Evolutionary conservation across 2,329 filamentous ascomycete species (phyloP).

Genomic region (Xylariales sp.): DNA sequence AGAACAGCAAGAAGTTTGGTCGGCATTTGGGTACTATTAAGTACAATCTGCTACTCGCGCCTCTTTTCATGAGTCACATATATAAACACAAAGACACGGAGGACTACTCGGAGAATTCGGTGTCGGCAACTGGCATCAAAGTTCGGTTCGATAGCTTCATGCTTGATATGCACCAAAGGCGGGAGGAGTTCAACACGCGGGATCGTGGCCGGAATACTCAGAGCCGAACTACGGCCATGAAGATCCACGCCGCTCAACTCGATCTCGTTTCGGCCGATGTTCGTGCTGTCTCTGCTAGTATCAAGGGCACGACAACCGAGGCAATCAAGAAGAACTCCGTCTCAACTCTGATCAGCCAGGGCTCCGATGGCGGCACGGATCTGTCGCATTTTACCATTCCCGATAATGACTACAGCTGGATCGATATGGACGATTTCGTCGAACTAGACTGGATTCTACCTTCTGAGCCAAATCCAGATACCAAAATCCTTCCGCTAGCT

Average conservation of each 20-base stretch:
- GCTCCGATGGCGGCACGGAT: conserved; percentile 58
- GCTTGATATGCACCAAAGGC: conserved; percentile 89
- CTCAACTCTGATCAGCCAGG: conserved; percentile 45
- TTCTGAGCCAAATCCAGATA: conserved; percentile 84
- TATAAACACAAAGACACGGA: conserved; percentile 98
- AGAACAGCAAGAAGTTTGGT: conserved; percentile 98
- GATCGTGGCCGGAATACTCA: conserved; percentile 73
- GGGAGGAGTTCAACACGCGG: conserved; percentile 84
- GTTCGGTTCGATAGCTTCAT: conserved; percentile 95
- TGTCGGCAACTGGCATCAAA: conserved; percentile 94
- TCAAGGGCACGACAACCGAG: conserved; percentile 73
- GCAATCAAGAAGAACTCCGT: conserved; percentile 62
- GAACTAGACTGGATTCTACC: conserved; percentile 96
- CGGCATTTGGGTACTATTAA: conserved; percentile 97
- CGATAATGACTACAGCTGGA: conserved; percentile 92
- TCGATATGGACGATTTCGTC: conserved; percentile 99
- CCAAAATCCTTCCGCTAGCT: conserved; percentile 87
- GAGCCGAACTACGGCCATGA: conserved; percentile 84
- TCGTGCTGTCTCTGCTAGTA: conserved; percentile 86
- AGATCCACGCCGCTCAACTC: conserved; percentile 89
- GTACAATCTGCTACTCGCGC: conserved; percentile 89
- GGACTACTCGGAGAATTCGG: conserved; percentile 69
- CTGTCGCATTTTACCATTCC: conserved; percentile 91
- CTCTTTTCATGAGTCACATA: conserved; percentile 90
- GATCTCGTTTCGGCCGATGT: conserved; percentile 91